A percentile compares a stretch with the other conserved stretches of the same genome.
phyloP scores from a whole-genome alignment of 345 rosid genomes.

The Pistacia integerrima region DNA sequence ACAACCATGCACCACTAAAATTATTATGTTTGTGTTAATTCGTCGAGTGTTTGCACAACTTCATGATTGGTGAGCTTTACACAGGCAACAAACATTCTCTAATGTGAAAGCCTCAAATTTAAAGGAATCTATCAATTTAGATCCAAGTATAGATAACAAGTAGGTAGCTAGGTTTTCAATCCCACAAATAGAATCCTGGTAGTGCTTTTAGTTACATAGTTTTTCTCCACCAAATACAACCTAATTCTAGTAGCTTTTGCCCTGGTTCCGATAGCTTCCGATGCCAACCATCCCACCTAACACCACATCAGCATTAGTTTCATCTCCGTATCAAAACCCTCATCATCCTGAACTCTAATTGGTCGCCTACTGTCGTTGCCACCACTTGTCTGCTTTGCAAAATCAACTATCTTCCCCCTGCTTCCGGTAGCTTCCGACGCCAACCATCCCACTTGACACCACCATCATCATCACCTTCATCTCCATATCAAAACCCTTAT shows the following conservation, averaged over 20 bases:
- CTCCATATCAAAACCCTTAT: too few relatives aligned
- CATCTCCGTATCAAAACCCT: too few relatives aligned
- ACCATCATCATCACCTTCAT: too few relatives aligned
- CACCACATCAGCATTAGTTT: too few relatives aligned
- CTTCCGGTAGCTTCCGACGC: too few relatives aligned
- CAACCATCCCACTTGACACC: too few relatives aligned
- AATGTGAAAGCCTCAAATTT: slow-evolving; percentile 9
- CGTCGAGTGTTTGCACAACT: background rate
- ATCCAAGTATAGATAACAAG: background rate
- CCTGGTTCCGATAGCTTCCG: too few relatives aligned
- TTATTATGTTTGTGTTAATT: background rate
- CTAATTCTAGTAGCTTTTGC: background rate
- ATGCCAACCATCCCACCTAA: too few relatives aligned
- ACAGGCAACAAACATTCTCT: background rate
- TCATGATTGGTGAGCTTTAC: slow-evolving; percentile 7
- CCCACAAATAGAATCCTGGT: background rate
- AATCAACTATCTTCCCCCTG: too few relatives aligned
- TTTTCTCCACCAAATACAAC: background rate
- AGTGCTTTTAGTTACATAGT: background rate
- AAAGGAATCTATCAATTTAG: background rate
- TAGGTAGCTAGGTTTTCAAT: background rate
- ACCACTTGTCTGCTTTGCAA: too few relatives aligned
- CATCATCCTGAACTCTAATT: too few relatives aligned
- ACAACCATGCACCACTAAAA: background rate
- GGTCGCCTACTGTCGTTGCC: too few relatives aligned